Conservation (phyloP, 371 early-diverging fungal species). For the Lichtheimia ramosa region DNA sequence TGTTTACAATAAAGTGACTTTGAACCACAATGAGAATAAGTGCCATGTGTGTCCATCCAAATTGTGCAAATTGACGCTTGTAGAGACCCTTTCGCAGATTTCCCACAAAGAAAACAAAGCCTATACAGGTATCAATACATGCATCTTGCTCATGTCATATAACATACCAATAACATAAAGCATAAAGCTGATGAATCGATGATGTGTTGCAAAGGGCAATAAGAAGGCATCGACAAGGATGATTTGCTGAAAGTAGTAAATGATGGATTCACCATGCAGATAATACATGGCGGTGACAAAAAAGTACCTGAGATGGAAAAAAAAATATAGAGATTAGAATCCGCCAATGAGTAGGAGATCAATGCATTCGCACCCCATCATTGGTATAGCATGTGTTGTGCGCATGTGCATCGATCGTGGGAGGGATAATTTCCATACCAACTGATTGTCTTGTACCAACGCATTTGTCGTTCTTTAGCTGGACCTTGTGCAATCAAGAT, state of each 20-base stretch:
- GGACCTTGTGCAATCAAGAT: conserved; percentile 87
- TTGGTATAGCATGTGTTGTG: too few species aligned
- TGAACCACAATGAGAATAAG: conserved; percentile 85
- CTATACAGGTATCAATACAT: conserved; percentile 26
- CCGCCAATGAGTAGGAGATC: too few species aligned
- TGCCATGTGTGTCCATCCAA: conserved; percentile 97
- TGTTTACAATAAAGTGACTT: conserved; percentile 93
- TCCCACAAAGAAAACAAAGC: conserved; percentile 92
- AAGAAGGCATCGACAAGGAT: conserved; percentile 82
- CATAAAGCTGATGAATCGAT: conserved; percentile 90
- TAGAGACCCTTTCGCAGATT: conserved; percentile 90
- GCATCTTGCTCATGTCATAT: background rate
- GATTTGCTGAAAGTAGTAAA: conserved; percentile 80
- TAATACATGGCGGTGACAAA: conserved; percentile 86
- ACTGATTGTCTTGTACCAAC: conserved; percentile 91
- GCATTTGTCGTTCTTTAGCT: conserved; percentile 80
- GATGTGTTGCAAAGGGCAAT: conserved; percentile 87
- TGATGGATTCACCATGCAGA: conserved; percentile 90
- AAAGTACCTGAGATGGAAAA: conserved; percentile 53
- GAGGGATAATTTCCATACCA: conserved; percentile 43
- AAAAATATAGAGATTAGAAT: too few species aligned
- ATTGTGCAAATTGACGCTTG: conserved; percentile 89
- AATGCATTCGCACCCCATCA: background rate
- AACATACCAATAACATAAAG: conserved; percentile 77
- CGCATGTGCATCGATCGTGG: too few species aligned